Base-by-base conservation (phyloP, 257 asterid genomes). In the Ligustrum vulgare region DNA sequence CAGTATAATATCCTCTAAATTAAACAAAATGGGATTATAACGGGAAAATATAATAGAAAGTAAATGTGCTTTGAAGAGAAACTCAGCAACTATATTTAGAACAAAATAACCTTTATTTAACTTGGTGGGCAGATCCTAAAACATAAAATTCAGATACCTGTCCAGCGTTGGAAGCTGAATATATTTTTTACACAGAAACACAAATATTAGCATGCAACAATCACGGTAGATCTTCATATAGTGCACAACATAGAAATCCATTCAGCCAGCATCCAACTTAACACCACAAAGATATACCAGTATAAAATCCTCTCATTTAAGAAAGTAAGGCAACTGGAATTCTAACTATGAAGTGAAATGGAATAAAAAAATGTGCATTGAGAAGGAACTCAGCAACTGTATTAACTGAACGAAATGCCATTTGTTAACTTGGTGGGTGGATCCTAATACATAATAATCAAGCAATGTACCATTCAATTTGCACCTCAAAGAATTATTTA, bases 401-500 rank as follows among this genome's bases (percentile, higher is more conserved):
- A 54, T 54, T 18, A 18, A 54, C 49, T 41, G 49, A 10, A 41
- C 16, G 49, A 41, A 41, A 41, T 16, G 2, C 16, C 3, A 41
- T 41, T 41, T 41, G 49, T 41, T 10, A 10, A 41, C 49, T 41
- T 41, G 49, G 25, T 54, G 25, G 25, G 28, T n/a, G 3, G 20
- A n/a, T 54, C 28, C 28, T 54, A n/a, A 54, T n/a, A 54, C 63
- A n/a, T 54, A 18, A 45, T 54, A 54, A 54, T 16, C 7, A 28
- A n/a, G 63, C 25, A 54, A 51, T 51, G 25, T n/a, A 51, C 10
- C 62, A 51, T n/a, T 8, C 28, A 54, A 5, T n/a, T 54, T 54
- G 28, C 63, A 54, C 63, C 72, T 18, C 70, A 16, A 47, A 16
- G 32, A 49, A 65, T 43, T 81, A 82, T 49, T 85, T 86, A 33